Evolutionary conservation across 768 basidiomycete genomes (phyloP).

Genomic region (Podaxis pistillaris): DNA sequence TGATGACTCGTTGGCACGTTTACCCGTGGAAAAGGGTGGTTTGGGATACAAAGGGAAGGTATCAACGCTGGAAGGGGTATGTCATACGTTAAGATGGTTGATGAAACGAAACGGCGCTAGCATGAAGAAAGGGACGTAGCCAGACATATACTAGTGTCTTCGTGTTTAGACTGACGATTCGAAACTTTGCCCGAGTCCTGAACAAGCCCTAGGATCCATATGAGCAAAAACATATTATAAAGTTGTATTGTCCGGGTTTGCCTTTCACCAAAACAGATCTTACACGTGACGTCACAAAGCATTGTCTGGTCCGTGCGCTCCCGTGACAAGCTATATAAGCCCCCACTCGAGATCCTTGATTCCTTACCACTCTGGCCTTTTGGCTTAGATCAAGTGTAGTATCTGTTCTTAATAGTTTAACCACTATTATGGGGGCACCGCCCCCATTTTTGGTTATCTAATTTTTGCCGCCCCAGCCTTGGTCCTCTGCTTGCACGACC

Average conservation of each 20-base stretch:
- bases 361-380: conserved; percentile 74
- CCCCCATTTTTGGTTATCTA: conserved; percentile 56
- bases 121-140: neutral
- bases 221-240: too few relatives aligned
- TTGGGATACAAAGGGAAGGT: conserved; percentile 58
- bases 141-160: neutral
- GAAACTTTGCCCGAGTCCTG: neutral
- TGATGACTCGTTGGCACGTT: conserved; percentile 62
- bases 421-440: conserved; percentile 59
- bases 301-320: neutral
- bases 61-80: conserved; percentile 54
- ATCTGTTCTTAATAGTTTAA: conserved; percentile 76
- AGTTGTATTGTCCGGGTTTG: too few relatives aligned
- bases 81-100: conserved; percentile 42
- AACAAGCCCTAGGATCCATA: too few relatives aligned
- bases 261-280: too few relatives aligned
- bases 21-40: conserved; percentile 53
- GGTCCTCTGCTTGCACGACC: conserved; percentile 54
- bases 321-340: neutral
- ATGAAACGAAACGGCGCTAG: too few relatives aligned
- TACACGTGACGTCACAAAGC: neutral
- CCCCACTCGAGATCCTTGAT: neutral
- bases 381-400: conserved; percentile 89
- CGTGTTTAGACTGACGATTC: neutral
- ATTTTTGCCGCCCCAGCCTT: conserved; percentile 50